These are phyloP conservation scores for Populus alba DNA, from an alignment of 345 rosid species.

Conservation along the genomic window DNA sequence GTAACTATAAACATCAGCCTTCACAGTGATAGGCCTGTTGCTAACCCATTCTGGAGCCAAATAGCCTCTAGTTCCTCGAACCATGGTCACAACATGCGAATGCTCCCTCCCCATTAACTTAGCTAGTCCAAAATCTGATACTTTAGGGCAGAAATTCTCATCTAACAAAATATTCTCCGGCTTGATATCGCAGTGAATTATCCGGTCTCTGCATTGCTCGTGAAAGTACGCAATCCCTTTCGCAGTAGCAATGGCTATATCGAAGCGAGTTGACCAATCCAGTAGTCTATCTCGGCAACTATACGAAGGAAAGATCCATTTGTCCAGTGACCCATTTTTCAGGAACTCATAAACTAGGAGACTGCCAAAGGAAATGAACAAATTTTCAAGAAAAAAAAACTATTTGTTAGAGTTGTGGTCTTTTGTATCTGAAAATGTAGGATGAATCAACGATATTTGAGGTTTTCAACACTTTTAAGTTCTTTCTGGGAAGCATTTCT, in stretches of 20 bases:
- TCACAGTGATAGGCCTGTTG: constrained; percentile 32
- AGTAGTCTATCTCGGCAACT: constrained; percentile 12
- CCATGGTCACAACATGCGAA: constrained; percentile 35
- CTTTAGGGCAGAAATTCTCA: constrained; percentile 29
- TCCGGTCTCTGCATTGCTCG: constrained; percentile 31
- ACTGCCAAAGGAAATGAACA: constrained; percentile 2
- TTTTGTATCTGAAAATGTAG: background rate
- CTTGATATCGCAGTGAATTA: constrained; percentile 34
- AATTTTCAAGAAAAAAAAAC: background rate
- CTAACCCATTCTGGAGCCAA: constrained; percentile 35
- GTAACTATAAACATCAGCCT: constrained; percentile 35
- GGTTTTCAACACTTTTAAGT: background rate
- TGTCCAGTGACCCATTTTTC: constrained; percentile 34
- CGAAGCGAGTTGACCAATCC: constrained; percentile 31
- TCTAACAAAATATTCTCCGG: constrained; percentile 32
- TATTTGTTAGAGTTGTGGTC: background rate
- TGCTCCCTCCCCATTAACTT: constrained; percentile 37
- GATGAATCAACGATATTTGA: background rate
- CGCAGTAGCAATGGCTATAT: constrained; percentile 29
- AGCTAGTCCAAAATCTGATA: constrained; percentile 33
- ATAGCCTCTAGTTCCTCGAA: constrained; percentile 33
- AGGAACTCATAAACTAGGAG: constrained; percentile 32
- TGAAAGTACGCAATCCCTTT: constrained; percentile 35
- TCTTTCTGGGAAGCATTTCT: background rate
- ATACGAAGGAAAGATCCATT: constrained; percentile 27